Base-by-base conservation (phyloP, 2,329 filamentous ascomycete genomes). In the Pseudonectria foliicola region DNA sequence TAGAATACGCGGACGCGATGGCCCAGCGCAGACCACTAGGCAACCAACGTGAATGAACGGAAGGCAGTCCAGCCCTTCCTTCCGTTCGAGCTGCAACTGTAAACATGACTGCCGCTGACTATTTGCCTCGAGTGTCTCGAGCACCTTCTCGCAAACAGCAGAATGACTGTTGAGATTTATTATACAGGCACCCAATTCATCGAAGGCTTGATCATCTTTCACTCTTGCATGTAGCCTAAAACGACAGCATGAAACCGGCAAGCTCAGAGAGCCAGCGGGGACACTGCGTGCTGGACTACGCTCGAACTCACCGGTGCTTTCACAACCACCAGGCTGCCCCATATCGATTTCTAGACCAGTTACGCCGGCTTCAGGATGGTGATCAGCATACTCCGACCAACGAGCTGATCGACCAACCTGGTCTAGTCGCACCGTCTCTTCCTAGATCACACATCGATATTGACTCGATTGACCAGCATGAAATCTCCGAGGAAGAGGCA, bases 271-370 rank as follows among this genome's bases (percentile, higher is more conserved):
- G 4, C 26, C 10, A 3, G 16, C 18, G n/a, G 28, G 27, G 15
- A 7, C 45, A 45, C 26, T 34, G 41, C 4, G 51, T 43, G 3
- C 45, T 42, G 13, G 42, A 51, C 13, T 60, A 59, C 25, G 58
- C 49, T 8, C 46, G 43, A 14, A 29, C 34, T 13, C 43, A 53
- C 4, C 27, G 28, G 11, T 62, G 54, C 33, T 57, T 62, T 21
- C 29, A 25, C 13, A 35, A 54, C 26, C 40, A 59, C 21, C 41
- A 15, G 24, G 38, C 23, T 2, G n/a, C 33, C 3, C 55, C 52
- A 0, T 62, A 55, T 34, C 42, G 48, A n/a, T 50, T 56, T n/a
- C 13, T 37, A 11, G 39, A 52, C 13, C 42, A 49, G n/a, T 23
- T 53, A 13, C 14, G 24, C 4, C 38, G 37, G 7, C 37, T 61